Conservation (phyloP, 257 asterid genomes). For the Solanum peruvianum region DNA sequence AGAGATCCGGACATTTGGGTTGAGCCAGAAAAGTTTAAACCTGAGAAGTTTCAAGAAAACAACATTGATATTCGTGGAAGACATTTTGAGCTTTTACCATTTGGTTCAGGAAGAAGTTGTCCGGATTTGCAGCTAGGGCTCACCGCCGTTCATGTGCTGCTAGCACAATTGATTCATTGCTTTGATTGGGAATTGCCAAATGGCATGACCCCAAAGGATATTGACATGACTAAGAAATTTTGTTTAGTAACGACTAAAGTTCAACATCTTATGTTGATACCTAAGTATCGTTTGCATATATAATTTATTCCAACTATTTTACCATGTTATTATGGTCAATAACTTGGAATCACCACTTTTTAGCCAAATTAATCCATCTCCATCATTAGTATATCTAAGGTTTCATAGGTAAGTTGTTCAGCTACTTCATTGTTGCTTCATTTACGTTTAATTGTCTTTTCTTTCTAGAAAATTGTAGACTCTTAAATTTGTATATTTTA, state of each 20-base stretch:
- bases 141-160: background rate
- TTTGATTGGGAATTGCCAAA: slow-evolving; percentile 8
- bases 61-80: slow-evolving; percentile 3
- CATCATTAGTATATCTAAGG: too few species aligned
- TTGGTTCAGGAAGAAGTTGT: slow-evolving; percentile 10
- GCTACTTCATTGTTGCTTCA: too few species aligned
- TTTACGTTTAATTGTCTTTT: too few species aligned
- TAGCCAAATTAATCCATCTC: too few species aligned
- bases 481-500: too few species aligned
- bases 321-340: background rate
- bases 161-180: background rate
- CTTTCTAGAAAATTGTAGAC: too few species aligned
- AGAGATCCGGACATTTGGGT: slow-evolving; percentile 7
- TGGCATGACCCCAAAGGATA: background rate
- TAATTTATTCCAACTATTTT: background rate
- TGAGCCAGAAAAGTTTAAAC: slow-evolving; percentile 6
- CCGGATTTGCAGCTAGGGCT: slow-evolving; percentile 4
- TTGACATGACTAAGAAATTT: background rate
- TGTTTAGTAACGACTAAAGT: background rate
- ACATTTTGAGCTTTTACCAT: slow-evolving; percentile 10
- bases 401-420: too few species aligned
- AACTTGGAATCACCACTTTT: background rate
- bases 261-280: background rate
- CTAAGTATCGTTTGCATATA: slow-evolving; percentile 9
- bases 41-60: slow-evolving; percentile 2